phyloP scores from a whole-genome alignment of 1,284 basidiomycete species.

The Heterobasidion irregulare region DNA sequence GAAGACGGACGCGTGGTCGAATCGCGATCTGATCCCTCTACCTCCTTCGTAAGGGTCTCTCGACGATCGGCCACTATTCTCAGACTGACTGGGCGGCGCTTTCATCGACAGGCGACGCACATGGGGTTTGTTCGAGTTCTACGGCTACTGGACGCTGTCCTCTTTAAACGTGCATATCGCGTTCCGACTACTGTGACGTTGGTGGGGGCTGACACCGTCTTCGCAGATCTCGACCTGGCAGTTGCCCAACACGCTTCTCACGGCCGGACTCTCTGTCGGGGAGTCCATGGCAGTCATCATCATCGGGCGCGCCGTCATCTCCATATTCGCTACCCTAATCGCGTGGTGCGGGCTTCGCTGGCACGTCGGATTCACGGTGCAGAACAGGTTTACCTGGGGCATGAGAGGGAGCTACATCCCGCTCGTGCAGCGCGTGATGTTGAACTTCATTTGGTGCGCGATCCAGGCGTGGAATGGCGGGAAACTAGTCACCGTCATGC shows the following conservation, averaged over 20 bases:
- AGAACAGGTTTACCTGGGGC: conserved; percentile 13
- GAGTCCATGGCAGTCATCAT: conserved; percentile 13
- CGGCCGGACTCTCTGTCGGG: conserved; percentile 12
- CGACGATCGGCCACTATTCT: too few relatives aligned
- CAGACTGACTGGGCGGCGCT: too few relatives aligned
- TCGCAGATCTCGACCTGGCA: conserved; percentile 11
- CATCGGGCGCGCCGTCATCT: conserved; percentile 8
- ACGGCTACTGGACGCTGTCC: conserved; percentile 10
- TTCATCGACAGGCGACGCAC: conserved; percentile 6
- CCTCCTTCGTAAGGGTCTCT: conserved; percentile 6
- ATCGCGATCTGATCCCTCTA: conserved; percentile 11
- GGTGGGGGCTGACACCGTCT: not conserved
- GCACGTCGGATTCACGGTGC: conserved; percentile 14
- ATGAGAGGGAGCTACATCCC: conserved; percentile 13
- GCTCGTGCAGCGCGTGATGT: conserved; percentile 11
- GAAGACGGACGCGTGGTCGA: conserved; percentile 10
- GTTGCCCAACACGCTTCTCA: conserved; percentile 10
- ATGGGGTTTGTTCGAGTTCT: conserved; percentile 12
- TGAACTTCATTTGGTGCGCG: conserved; percentile 14
- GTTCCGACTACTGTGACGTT: not conserved
- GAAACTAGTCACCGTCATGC: conserved; percentile 7
- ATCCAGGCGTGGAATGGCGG: conserved; percentile 12
- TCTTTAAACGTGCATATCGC: conserved; percentile 7
- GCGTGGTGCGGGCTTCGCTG: conserved; percentile 12
- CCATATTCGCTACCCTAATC: conserved; percentile 9